A percentile compares a stretch with the other conserved stretches of the same genome.
phyloP scores from a whole-genome alignment of 2,329 filamentous ascomycete genomes.

The Dichotomopilus funicola region DNA sequence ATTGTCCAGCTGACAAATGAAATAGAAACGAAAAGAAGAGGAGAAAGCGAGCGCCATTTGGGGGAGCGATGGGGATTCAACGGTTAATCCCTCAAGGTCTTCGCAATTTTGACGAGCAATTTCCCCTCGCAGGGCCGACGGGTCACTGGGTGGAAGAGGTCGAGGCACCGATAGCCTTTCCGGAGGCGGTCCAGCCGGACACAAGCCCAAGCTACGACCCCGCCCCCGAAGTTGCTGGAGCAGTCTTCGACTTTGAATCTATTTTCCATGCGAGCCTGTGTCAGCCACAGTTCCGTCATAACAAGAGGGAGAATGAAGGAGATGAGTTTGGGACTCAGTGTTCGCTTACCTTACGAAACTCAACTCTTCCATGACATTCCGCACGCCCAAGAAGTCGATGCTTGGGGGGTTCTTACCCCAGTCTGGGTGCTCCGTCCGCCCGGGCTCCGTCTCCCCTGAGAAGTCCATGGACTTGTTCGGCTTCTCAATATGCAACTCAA shows the following conservation, averaged over 20 bases:
- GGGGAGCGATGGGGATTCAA: neutral
- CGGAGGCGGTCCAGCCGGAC: constrained; percentile 53
- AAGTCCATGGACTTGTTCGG: constrained; percentile 36
- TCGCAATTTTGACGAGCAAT: constrained; percentile 48
- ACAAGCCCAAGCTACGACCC: constrained; percentile 49
- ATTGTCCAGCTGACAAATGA: neutral
- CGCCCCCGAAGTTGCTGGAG: constrained; percentile 32
- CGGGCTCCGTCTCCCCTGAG: constrained; percentile 52
- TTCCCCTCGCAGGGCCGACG: constrained; percentile 41
- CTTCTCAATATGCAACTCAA: constrained; percentile 74
- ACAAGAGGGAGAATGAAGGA: neutral
- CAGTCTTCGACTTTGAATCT: constrained; percentile 52
- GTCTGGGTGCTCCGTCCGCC: constrained; percentile 55
- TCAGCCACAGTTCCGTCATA: too few relatives aligned
- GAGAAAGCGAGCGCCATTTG: neutral
- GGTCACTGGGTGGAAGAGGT: constrained; percentile 39
- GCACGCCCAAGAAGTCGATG: constrained; percentile 53
- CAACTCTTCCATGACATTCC: constrained; percentile 59
- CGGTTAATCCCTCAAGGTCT: constrained; percentile 26
- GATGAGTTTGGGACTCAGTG: neutral
- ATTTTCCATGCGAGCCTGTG: constrained; percentile 1
- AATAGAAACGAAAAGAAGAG: neutral
- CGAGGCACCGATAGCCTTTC: constrained; percentile 49
- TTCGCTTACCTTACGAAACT: constrained; percentile 63
- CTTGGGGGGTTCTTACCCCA: constrained; percentile 48